Base-by-base conservation (phyloP, 75 land plant genomes). In the Azolla pinnata region DNA sequence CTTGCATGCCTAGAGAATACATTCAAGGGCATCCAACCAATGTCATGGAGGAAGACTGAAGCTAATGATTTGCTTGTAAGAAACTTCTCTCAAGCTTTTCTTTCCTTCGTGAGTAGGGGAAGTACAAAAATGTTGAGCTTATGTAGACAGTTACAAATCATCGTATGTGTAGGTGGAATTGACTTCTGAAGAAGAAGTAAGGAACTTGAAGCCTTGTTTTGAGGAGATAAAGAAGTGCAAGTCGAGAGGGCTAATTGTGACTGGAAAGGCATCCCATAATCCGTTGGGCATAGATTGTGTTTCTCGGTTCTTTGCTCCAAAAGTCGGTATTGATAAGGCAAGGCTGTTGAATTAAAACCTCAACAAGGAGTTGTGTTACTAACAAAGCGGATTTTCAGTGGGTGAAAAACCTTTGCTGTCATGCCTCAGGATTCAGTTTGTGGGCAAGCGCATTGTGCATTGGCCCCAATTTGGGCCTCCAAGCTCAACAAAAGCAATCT, bases 361-460 rank as follows among this genome's bases (percentile, higher is more conserved):
- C 4, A 30, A 5, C 7, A 21, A 30, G 26, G 23, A 28, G 56
- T 2, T 29, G 26, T 27, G 46, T 10, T 29, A 2, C 29, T 31
- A 16, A 33, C 38, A n/a, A 2, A 24, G 9, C n/a, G 32, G 24
- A 25, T 7, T 25, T 4, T 27, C 28, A 44, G 17, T 17, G 19
- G 4, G 50, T 62, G 58, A 27, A 50, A 48, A 24, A 1, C 31
- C 17, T 29, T 31, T 31, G 19, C n/a, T n/a, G n/a, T n/a, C n/a
- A 54, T 45, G 18, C 28, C 56, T 12, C 56, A 87, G 88, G 88
- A 87, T 60, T 89, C 95, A 49, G 95, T 91, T 27, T 81, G 87
- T 73, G 97, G 97, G 28, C 90, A 83, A 60, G 97, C 95, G 46
- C 95, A 91, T 57, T 87, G 93, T 76, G 81, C 89, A 5, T 71